These are phyloP conservation scores for Lactarius hatsudake DNA, from an alignment of 768 basidiomycete genomes.

Conservation along the genomic window DNA sequence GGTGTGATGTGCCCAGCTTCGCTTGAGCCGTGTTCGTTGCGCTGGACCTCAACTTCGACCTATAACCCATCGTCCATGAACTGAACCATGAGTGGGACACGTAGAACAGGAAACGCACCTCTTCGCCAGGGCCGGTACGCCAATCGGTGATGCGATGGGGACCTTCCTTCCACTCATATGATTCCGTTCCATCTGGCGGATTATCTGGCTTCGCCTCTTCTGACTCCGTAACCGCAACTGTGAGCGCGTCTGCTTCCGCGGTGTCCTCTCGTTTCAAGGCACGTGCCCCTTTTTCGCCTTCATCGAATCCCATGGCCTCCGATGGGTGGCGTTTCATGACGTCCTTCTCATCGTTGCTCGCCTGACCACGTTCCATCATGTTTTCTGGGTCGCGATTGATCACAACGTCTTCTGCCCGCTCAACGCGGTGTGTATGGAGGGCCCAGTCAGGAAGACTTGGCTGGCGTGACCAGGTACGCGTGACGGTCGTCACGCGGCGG, in stretches of 20 bases:
- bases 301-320: constrained; percentile 27
- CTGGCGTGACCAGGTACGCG: constrained; percentile 86
- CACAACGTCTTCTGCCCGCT: constrained; percentile 71
- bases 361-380: constrained; percentile 50
- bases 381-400: constrained; percentile 72
- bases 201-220: constrained; percentile 36
- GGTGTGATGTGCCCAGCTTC: constrained; percentile 33
- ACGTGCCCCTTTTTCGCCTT: constrained; percentile 28
- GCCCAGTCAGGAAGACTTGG: constrained; percentile 75
- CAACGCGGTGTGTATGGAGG: constrained; percentile 67
- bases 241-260: constrained; percentile 17
- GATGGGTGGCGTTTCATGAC: neutral
- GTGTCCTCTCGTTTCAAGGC: constrained; percentile 24
- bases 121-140: constrained; percentile 55
- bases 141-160: constrained; percentile 64
- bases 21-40: constrained; percentile 33
- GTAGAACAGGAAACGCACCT: constrained; percentile 44
- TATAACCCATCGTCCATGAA: constrained; percentile 21
- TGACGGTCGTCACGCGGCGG: constrained; percentile 85
- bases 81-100: neutral
- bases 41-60: constrained; percentile 38
- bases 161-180: constrained; percentile 70
- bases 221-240: constrained; percentile 22
- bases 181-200: constrained; percentile 45
- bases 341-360: constrained; percentile 30